A percentile compares a stretch with the other conserved stretches of the same genome.
Evolutionary conservation across 2,329 filamentous ascomycete species (phyloP).

Genomic region (Lachnellula willkommii): DNA sequence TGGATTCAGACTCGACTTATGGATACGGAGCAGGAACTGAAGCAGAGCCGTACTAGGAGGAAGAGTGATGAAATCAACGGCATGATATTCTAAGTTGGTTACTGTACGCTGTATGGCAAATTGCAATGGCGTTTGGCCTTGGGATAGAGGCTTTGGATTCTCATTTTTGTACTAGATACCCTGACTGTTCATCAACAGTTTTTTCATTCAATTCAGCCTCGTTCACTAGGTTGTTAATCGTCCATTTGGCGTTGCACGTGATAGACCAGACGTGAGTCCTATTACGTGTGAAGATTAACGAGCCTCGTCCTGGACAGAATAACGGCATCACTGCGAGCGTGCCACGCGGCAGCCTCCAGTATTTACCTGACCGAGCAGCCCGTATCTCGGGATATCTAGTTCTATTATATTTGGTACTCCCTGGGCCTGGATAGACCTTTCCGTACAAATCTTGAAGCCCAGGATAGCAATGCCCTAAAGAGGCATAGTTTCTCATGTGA

Average conservation of each 20-base stretch:
- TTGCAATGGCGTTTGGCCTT: neutral
- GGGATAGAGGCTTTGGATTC: neutral
- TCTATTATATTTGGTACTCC: no score
- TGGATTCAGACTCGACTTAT: constrained; percentile 49
- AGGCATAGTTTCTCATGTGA: neutral
- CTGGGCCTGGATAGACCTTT: no score
- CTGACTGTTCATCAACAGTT: neutral
- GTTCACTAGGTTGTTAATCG: neutral
- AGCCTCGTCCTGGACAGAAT: no score
- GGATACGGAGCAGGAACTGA: constrained; percentile 46
- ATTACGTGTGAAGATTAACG: no score
- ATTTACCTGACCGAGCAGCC: no score
- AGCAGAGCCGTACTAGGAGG: constrained; percentile 23
- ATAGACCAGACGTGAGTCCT: no score
- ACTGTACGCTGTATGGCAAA: neutral
- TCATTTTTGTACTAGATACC: neutral
- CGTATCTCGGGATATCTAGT: no score
- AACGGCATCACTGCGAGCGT: no score
- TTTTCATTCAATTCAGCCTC: neutral
- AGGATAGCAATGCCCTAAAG: neutral
- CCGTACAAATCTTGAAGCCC: neutral
- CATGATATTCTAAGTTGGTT: neutral
- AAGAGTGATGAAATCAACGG: constrained; percentile 13
- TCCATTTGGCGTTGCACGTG: no score
- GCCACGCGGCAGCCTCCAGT: no score